phyloP scores from a whole-genome alignment of 108 stramenopile species.

The Pseudonitzschia delicatissima region DNA sequence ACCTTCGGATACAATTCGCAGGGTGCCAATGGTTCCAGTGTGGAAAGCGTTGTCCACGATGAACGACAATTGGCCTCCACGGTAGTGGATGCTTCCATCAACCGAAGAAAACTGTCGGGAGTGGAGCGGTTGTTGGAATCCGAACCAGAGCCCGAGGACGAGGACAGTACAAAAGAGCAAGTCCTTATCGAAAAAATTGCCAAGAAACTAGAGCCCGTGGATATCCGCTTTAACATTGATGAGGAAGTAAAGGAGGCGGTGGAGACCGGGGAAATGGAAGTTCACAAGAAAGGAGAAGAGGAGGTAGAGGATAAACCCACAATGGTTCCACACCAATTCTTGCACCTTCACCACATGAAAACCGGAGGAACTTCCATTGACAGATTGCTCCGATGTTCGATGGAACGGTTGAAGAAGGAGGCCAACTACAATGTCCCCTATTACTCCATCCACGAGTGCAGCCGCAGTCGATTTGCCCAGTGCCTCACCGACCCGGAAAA shows the following conservation, averaged over 20 bases:
- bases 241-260: slow-evolving; percentile 2
- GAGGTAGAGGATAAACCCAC: neutral
- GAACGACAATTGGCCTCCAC: no score
- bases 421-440: slow-evolving; percentile 24
- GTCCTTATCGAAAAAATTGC: slow-evolving; percentile 3
- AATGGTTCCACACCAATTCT: slow-evolving; percentile 58
- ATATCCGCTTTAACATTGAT: no score
- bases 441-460: slow-evolving; percentile 40
- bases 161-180: neutral
- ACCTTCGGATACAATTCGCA: no score
- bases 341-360: slow-evolving; percentile 85
- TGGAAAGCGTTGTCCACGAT: no score
- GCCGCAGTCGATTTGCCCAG: slow-evolving; percentile 12
- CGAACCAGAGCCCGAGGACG: neutral
- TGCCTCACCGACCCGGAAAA: slow-evolving; percentile 24
- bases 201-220: neutral
- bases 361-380: slow-evolving; percentile 77
- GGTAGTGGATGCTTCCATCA: no score
- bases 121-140: neutral
- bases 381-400: slow-evolving; percentile 48
- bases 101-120: no score
- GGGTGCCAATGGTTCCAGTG: no score
- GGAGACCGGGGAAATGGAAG: neutral
- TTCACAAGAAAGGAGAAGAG: neutral
- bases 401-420: slow-evolving; percentile 37